Evolutionary conservation across 169 alveolate species (phyloP), one percentile per base, ranked within the genome.

Genomic region (Sarcocystis neurona): DNA sequence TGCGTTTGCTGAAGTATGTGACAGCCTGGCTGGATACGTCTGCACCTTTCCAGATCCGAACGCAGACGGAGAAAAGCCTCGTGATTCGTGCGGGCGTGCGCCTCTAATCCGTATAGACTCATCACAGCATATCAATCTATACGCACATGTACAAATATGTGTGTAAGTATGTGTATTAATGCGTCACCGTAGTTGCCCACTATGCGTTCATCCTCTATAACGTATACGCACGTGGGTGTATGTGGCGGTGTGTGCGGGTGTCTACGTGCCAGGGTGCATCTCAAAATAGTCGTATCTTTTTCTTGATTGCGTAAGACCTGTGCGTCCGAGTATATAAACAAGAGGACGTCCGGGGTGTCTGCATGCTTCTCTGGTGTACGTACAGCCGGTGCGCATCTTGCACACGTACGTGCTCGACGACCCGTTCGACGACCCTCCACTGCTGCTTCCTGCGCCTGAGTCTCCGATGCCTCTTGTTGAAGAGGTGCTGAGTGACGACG

Each of bases 371-470:
- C n/a, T 10, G n/a, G n/a, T n/a, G 8, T 10, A 6, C 2, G 91
- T 90, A 79, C 93, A 94, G 86, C 96, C 96, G 85, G 94, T 97
- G n/a, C 92, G 97, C 74, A 97, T 98, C 39, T 92, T 89, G 39
- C 99, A 97, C 60, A 94, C 98, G 20, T 77, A 93, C 50, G 94
- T 98, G 37, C 93, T 98, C 32, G 98, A 96, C 85, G 99, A 98
- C 84, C 98, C 99, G 0, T 97, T 94, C 93, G 96, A 93, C n/a
- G 98, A 96, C 79, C 93, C 94, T n/a, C 93, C 85, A 37, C 91
- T 41, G 58, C 82, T 34, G 68, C 53, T 72, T 47, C 60, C 79
- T 6, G 79, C 56, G 44, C 79, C 53, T 1, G 78, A 53, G 47
- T 89, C 89, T 2, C 91, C 93, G 0, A 75, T 53, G 89, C 82